Base-by-base conservation (phyloP, 176 grass and related monocot species). In the Pharus latifolius region DNA sequence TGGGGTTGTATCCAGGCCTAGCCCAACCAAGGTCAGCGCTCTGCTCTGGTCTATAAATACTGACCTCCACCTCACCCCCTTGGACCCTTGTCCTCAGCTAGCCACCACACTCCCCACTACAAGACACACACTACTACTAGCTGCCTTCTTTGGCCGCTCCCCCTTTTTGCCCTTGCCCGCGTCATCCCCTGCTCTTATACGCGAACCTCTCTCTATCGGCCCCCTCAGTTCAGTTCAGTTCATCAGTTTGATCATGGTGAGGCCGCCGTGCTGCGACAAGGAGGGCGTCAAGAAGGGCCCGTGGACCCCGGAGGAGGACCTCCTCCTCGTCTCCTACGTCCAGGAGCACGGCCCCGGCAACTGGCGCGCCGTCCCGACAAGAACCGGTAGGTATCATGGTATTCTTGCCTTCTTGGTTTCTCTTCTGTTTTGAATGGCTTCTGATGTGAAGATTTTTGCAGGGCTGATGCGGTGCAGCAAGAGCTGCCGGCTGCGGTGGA, bases 291-390 rank as follows among this genome's bases (percentile, higher is more conserved):
- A 92, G 85, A 96, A 96, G 84, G 92, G 92, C 0, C 92, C 92
- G 0, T 96, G 92, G 92, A 92, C 92, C 55, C 88, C 88, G 43
- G 88, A 96, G 84, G 92, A 96, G 80, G 92, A 96, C 67, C 87
- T 92, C 68, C 76, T 87, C 56, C 76, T 96, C 73, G 88, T 96
- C 63, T 84, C 92, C 84, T 92, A 96, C 85, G 49, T 96, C 73
- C 88, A 92, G 82, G 83, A 92, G 58, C 85, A 96, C 35, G 92
- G 92, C 52, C 76, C 92, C 59, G 85, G 88, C 47, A 92, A 96
- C 76, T 96, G 92, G 92, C 76, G 79, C 71, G 65, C 68, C n/a
- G 85, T 96, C 47, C 92, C 92, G 5, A 49, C 58, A 37, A 76
- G 60, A 18, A 89, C 83, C 14, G 92, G 92, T 96, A 63, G 0